Percentiles rank a stretch among this genome's conserved stretches.
Conservation (phyloP, 139 green algal species). For the Ettlia oleoabundans region DNA sequence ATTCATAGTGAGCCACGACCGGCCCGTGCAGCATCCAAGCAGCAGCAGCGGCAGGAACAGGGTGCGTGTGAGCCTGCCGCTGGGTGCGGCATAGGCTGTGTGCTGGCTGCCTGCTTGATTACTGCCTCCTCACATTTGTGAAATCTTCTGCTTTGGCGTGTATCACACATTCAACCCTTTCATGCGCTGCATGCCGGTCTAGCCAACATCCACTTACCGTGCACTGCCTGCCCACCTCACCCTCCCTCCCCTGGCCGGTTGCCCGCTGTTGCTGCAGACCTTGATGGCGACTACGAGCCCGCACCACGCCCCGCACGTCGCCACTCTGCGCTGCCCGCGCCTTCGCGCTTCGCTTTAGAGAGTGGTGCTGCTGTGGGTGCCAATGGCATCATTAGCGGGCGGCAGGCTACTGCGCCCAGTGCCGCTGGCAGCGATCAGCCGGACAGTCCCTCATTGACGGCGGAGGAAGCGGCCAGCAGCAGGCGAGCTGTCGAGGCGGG, state of each 20-base stretch:
- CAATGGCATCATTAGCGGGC: not conserved
- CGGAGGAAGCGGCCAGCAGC: conserved; percentile 20
- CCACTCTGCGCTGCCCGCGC: not conserved
- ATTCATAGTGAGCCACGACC: conserved; percentile 13
- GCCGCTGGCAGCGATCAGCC: not conserved
- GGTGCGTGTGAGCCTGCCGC: not conserved
- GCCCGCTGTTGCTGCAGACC: not conserved
- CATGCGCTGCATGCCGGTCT: not conserved
- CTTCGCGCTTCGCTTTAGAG: conserved; percentile 25
- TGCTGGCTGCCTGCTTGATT: not conserved
- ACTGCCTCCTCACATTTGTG: not conserved
- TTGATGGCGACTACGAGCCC: conserved; percentile 8
- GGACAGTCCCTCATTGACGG: conserved; percentile 8
- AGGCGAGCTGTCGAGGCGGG: conserved; percentile 6
- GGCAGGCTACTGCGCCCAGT: too few species aligned
- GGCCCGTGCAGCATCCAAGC: not conserved
- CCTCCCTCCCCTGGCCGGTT: not conserved
- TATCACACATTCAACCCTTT: not conserved
- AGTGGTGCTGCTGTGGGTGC: not conserved
- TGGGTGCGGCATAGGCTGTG: not conserved
- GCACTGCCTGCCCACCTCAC: not conserved
- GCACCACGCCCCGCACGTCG: not conserved
- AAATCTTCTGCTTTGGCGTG: not conserved
- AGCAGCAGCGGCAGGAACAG: conserved; percentile 4
- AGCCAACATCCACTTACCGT: not conserved